Conservation (phyloP, 257 asterid genomes). For the Jacaranda copaia region DNA sequence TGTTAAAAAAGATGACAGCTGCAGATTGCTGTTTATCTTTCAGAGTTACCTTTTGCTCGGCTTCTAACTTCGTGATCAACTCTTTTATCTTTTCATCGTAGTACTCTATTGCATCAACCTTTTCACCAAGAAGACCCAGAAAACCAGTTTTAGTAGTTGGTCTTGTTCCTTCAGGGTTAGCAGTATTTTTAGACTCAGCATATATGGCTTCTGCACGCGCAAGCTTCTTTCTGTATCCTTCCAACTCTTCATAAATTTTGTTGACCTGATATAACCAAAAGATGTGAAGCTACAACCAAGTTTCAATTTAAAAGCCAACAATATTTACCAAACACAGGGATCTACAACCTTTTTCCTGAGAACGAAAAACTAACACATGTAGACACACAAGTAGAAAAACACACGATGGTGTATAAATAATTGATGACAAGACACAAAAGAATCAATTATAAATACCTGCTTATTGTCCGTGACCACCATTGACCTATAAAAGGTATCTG, state of each 20-base stretch:
- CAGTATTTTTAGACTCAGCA: constrained; percentile 52
- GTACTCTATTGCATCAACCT: constrained; percentile 86
- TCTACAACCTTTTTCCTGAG: not conserved
- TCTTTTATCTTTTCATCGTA: constrained; percentile 69
- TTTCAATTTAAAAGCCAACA: not conserved
- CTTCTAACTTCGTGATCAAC: constrained; percentile 60
- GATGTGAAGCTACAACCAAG: constrained; percentile 5
- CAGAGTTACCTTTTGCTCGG: constrained; percentile 75
- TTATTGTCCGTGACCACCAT: constrained; percentile 76
- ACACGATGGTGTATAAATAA: not conserved
- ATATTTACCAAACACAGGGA: not conserved
- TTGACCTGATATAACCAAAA: constrained; percentile 54
- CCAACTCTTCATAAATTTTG: constrained; percentile 73
- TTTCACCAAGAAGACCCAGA: constrained; percentile 74
- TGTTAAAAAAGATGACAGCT: constrained; percentile 80
- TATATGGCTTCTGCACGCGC: constrained; percentile 72
- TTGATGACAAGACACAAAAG: not conserved
- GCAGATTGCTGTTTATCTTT: constrained; percentile 78
- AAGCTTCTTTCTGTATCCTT: constrained; percentile 84
- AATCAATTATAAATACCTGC: constrained; percentile 47
- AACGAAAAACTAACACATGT: not conserved
- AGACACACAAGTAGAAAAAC: not conserved
- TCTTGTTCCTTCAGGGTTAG: constrained; percentile 70
- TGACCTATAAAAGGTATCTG: constrained; percentile 83
- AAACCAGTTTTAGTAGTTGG: constrained; percentile 78